These are phyloP conservation scores for Pseudopediastrum boryanum DNA, from an alignment of 139 green algal genomes.

Conservation along the genomic window DNA sequence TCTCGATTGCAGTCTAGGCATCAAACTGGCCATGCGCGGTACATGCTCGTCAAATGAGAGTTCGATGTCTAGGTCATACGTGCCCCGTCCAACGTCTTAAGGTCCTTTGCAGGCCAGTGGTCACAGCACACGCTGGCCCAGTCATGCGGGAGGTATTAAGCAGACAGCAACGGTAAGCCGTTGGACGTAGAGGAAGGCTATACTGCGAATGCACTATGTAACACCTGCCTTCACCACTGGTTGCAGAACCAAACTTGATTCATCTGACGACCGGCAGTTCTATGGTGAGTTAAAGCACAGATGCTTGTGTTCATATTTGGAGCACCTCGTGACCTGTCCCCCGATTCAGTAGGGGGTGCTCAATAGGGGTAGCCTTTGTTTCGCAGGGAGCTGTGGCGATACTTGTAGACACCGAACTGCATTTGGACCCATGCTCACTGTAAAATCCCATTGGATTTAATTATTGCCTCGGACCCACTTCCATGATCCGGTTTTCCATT, in stretches of 20 bases:
- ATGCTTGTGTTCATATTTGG: not conserved
- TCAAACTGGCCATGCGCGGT: too few species aligned
- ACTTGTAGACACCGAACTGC: not conserved
- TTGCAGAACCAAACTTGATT: constrained; percentile 70
- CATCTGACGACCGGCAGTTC: constrained; percentile 62
- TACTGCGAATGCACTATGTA: not conserved
- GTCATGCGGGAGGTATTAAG: constrained; percentile 52
- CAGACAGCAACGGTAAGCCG: constrained; percentile 33
- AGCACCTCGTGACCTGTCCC: not conserved
- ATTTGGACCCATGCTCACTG: not conserved
- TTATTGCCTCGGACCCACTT: not conserved
- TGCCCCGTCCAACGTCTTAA: too few species aligned
- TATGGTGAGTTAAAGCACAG: constrained; percentile 55
- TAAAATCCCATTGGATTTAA: not conserved
- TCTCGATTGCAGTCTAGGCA: too few species aligned
- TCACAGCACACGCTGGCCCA: constrained; percentile 23
- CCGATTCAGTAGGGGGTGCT: not conserved
- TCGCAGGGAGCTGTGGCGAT: not conserved
- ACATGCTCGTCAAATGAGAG: too few species aligned
- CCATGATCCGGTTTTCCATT: not conserved
- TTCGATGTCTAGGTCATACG: too few species aligned
- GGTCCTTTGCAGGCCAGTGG: too few species aligned
- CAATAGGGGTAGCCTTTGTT: not conserved
- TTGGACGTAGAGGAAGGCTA: not conserved
- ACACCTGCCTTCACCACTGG: too few species aligned